Evolutionary conservation across 345 rosid genomes (phyloP).

Genomic region (Clausena lansium): DNA sequence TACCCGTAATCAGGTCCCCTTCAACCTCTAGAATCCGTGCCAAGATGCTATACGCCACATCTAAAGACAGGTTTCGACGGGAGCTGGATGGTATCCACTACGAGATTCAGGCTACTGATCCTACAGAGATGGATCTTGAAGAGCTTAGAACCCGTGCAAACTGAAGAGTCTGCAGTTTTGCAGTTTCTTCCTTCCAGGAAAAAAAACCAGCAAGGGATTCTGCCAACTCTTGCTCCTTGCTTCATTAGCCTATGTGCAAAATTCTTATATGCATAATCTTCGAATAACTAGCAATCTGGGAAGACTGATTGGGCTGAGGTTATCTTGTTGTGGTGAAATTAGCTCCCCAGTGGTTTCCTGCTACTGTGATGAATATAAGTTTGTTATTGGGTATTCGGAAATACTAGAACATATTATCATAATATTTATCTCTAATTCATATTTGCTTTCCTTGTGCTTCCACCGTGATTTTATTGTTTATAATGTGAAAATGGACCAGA

Average conservation of each 20-base stretch:
- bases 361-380: slow-evolving; percentile 10
- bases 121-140: slow-evolving; percentile 77
- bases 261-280: not conserved
- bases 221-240: slow-evolving; percentile 9
- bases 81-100: slow-evolving; percentile 81
- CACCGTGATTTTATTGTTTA: not conserved
- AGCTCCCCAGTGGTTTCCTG: not conserved
- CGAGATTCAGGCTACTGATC: slow-evolving; percentile 85
- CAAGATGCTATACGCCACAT: slow-evolving; percentile 75
- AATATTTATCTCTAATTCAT: not conserved
- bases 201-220: not conserved
- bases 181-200: not conserved
- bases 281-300: slow-evolving; percentile 21
- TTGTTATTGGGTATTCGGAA: not conserved
- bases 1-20: slow-evolving; percentile 55
- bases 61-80: slow-evolving; percentile 61
- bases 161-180: slow-evolving; percentile 16
- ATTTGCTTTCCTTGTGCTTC: not conserved
- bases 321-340: slow-evolving; percentile 4
- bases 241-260: slow-evolving; percentile 15
- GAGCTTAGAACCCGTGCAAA: slow-evolving; percentile 65
- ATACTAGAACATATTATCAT: not conserved
- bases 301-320: slow-evolving; percentile 17
- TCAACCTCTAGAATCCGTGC: slow-evolving; percentile 61
- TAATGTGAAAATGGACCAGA: not conserved